A percentile compares a stretch with the other conserved stretches of the same genome.
These are phyloP conservation scores for Saksenaea oblongispora DNA, from an alignment of 371 early-diverging fungal genomes.

Conservation along the genomic window DNA sequence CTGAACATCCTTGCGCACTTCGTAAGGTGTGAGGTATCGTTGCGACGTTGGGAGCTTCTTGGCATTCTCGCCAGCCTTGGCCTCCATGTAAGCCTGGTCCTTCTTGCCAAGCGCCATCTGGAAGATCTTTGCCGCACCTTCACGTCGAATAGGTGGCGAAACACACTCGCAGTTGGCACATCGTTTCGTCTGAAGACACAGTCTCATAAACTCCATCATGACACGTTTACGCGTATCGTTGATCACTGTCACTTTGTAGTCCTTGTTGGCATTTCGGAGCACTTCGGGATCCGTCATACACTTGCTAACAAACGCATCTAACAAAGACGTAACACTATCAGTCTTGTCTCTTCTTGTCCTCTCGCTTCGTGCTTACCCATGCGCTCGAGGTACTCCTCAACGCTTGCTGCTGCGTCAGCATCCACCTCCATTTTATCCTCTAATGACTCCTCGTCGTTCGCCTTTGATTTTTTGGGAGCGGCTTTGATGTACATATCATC, in stretches of 20 bases:
- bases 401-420: conserved; percentile 43
- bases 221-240: conserved; percentile 74
- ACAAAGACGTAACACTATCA: not conserved
- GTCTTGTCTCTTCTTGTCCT: not conserved
- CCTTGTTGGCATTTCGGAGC: conserved; percentile 34
- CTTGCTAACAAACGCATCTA: conserved; percentile 37
- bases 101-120: conserved; percentile 76
- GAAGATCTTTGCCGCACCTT: conserved; percentile 88
- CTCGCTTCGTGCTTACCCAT: conserved; percentile 34
- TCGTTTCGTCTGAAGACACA: conserved; percentile 51
- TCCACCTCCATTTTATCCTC: conserved; percentile 53
- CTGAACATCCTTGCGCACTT: conserved; percentile 77
- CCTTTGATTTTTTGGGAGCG: conserved; percentile 42
- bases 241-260: conserved; percentile 74
- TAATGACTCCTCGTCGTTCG: conserved; percentile 44
- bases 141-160: conserved; percentile 80
- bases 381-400: conserved; percentile 60
- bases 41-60: conserved; percentile 43
- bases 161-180: conserved; percentile 89
- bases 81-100: conserved; percentile 67
- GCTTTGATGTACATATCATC: conserved; percentile 59
- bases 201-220: conserved; percentile 75
- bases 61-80: conserved; percentile 38
- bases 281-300: conserved; percentile 34
- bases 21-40: conserved; percentile 75